phyloP scores from a whole-genome alignment of 495 filamentous ascomycete genomes.

The Penicillium ochrochloron region DNA sequence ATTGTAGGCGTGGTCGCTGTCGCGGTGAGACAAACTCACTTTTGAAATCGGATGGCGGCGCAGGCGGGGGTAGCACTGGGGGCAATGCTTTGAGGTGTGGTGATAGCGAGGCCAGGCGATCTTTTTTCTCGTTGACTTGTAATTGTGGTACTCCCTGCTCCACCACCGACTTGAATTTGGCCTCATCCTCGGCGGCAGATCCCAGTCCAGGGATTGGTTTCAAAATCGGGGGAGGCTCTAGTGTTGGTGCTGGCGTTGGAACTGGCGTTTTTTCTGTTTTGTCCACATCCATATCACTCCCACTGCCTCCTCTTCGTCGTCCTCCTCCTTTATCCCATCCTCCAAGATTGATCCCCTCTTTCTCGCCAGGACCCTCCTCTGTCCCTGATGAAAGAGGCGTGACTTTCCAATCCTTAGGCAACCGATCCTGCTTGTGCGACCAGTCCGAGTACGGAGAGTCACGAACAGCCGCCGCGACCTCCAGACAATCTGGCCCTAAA shows the following conservation, averaged over 20 bases:
- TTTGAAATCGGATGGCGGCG: slow-evolving; percentile 12
- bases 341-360: background rate
- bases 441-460: slow-evolving; percentile 24
- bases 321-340: background rate
- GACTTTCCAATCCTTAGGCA: background rate
- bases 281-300: background rate
- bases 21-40: slow-evolving; percentile 9
- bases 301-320: background rate
- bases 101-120: background rate
- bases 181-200: background rate
- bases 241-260: background rate
- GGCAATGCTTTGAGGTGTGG: background rate
- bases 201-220: background rate
- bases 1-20: slow-evolving; percentile 19
- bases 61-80: slow-evolving; percentile 13
- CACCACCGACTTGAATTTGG: background rate
- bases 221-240: background rate
- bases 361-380: slow-evolving; percentile 5
- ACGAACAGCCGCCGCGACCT: slow-evolving; percentile 42
- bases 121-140: background rate
- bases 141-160: background rate
- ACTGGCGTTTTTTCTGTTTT: background rate
- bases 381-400: background rate
- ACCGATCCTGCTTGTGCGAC: slow-evolving; percentile 19
- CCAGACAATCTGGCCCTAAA: slow-evolving; percentile 51